Evolutionary conservation across 2,329 filamentous ascomycete species (phyloP).

Genomic region (Ophiostoma montium): DNA sequence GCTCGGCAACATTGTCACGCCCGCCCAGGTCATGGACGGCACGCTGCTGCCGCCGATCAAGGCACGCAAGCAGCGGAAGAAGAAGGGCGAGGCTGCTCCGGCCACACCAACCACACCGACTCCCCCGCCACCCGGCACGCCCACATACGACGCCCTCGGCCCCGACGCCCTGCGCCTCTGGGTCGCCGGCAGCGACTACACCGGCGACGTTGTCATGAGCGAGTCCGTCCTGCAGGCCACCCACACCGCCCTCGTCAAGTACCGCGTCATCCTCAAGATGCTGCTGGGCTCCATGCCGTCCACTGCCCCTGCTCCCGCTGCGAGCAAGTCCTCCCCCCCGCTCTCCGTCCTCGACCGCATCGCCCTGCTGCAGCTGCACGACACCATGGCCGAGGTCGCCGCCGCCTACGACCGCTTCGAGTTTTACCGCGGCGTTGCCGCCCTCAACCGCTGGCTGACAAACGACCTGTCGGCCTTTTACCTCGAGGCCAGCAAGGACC

Average conservation of each 20-base stretch:
- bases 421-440: slow-evolving; percentile 63
- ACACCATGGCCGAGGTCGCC: slow-evolving; percentile 50
- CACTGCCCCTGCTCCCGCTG: slow-evolving; percentile 22
- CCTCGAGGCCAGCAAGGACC: slow-evolving; percentile 82
- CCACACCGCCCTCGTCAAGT: slow-evolving; percentile 68
- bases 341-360: slow-evolving; percentile 56
- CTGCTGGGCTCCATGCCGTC: slow-evolving; percentile 56
- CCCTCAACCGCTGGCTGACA: slow-evolving; percentile 68
- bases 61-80: slow-evolving; percentile 32
- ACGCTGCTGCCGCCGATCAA: slow-evolving; percentile 59
- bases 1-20: slow-evolving; percentile 73
- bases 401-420: slow-evolving; percentile 56
- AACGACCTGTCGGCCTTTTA: slow-evolving; percentile 86
- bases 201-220: slow-evolving; percentile 71
- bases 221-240: slow-evolving; percentile 62
- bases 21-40: slow-evolving; percentile 73
- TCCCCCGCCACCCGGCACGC: slow-evolving; percentile 12
- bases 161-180: slow-evolving; percentile 80
- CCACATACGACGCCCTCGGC: slow-evolving; percentile 56
- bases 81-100: slow-evolving; percentile 17
- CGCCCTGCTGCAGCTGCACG: slow-evolving; percentile 58
- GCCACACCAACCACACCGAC: neutral
- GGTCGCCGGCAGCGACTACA: slow-evolving; percentile 87
- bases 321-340: slow-evolving; percentile 31
- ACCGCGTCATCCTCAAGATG: slow-evolving; percentile 82